phyloP scores from a whole-genome alignment of 2,329 filamentous ascomycete species.

The Amphichorda felina region DNA sequence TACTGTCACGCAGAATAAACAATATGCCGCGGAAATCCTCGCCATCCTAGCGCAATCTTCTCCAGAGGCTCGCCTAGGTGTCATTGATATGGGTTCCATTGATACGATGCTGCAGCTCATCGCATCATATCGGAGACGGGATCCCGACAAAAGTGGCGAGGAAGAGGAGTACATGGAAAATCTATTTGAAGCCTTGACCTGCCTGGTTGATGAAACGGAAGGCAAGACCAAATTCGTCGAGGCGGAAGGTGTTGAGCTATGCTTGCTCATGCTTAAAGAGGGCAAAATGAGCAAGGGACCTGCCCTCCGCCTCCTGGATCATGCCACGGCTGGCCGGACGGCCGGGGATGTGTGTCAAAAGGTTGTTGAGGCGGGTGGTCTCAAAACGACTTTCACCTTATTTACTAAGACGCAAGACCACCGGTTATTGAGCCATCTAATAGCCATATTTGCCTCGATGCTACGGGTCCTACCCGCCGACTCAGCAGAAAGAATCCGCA shows the following conservation, averaged over 20 bases:
- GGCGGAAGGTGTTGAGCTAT: slow-evolving; percentile 84
- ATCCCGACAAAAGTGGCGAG: slow-evolving; percentile 73
- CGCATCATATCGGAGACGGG: slow-evolving; percentile 72
- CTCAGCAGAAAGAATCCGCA: slow-evolving; percentile 67
- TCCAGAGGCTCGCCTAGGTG: slow-evolving; percentile 45
- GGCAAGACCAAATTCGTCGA: slow-evolving; percentile 78
- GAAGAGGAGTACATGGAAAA: slow-evolving; percentile 96
- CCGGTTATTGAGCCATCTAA: slow-evolving; percentile 62
- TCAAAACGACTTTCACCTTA: slow-evolving; percentile 75
- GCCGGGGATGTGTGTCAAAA: slow-evolving; percentile 56
- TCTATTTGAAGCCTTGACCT: slow-evolving; percentile 76
- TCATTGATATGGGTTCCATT: slow-evolving; percentile 58
- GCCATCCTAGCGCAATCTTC: slow-evolving; percentile 80
- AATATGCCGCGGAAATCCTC: slow-evolving; percentile 85
- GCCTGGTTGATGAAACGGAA: slow-evolving; percentile 59
- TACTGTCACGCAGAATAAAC: slow-evolving; percentile 76
- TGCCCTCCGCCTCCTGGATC: slow-evolving; percentile 73
- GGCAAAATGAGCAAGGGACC: slow-evolving; percentile 72
- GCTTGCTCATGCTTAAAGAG: slow-evolving; percentile 82
- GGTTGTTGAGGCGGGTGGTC: slow-evolving; percentile 70
- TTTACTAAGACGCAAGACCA: slow-evolving; percentile 76
- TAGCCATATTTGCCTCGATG: slow-evolving; percentile 76
- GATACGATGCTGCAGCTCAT: slow-evolving; percentile 75
- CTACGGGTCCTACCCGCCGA: slow-evolving; percentile 68
- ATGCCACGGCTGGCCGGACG: slow-evolving; percentile 47